These are phyloP conservation scores for Nigrospora sphaerica DNA, from an alignment of 2,329 filamentous ascomycete species.

Conservation along the genomic window DNA sequence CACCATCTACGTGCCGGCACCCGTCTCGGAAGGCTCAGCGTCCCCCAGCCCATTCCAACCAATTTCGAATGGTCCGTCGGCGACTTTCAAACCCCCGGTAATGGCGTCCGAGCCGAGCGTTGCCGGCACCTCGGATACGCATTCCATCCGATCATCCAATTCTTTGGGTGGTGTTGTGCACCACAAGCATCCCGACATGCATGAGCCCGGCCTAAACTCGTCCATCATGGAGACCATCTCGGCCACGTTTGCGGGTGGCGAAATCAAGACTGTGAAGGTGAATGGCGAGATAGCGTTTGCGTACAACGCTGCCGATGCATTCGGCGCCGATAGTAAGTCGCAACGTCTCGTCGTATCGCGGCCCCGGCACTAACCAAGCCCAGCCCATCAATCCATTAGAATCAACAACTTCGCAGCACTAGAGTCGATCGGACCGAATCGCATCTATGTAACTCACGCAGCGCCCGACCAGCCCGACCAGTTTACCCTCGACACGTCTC, in stretches of 20 bases:
- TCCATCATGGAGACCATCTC: constrained; percentile 92
- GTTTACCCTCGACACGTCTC: constrained; percentile 68
- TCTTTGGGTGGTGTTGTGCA: constrained; percentile 65
- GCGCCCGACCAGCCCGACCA: constrained; percentile 62
- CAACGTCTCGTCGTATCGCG: constrained; percentile 7
- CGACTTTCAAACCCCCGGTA: constrained; percentile 35
- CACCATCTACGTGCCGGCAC: constrained; percentile 69
- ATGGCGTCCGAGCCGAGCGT: constrained; percentile 57
- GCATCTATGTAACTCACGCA: constrained; percentile 74
- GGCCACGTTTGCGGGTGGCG: constrained; percentile 70
- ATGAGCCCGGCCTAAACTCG: constrained; percentile 71
- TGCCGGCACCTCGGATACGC: constrained; percentile 66
- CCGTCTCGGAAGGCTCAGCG: constrained; percentile 19
- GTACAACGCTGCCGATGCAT: constrained; percentile 55
- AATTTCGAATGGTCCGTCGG: constrained; percentile 28
- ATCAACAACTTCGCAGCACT: constrained; percentile 84
- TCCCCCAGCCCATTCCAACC: constrained; percentile 24
- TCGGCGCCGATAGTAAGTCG: constrained; percentile 40
- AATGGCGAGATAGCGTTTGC: constrained; percentile 85
- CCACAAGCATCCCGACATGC: constrained; percentile 75
- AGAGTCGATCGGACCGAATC: constrained; percentile 90
- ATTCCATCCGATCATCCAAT: constrained; percentile 83
- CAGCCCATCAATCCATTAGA: constrained; percentile 61
- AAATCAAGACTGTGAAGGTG: constrained; percentile 64
- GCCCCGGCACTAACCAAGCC: constrained; percentile 20